These are phyloP conservation scores for Pterocarpus macrocarpus DNA, from an alignment of 306 rosid genomes.

Conservation along the genomic window DNA sequence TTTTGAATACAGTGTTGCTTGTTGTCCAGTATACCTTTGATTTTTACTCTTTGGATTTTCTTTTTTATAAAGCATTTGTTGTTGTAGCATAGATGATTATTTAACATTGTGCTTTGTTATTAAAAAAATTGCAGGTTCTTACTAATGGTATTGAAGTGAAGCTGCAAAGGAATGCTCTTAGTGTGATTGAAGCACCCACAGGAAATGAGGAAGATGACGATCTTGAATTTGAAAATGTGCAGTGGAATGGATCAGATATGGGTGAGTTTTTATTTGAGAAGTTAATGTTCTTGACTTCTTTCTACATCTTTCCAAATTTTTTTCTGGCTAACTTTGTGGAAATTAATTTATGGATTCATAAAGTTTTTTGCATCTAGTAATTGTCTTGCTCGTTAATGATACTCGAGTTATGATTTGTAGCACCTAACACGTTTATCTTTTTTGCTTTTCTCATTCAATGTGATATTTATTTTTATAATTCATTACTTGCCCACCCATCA, in stretches of 20 bases:
- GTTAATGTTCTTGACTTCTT: conserved; percentile 5
- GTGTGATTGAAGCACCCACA: conserved; percentile 94
- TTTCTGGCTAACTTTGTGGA: background rate
- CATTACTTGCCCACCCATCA: conserved; percentile 8
- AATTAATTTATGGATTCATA: background rate
- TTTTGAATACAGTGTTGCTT: background rate
- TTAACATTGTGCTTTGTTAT: background rate
- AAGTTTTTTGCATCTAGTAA: conserved; percentile 11
- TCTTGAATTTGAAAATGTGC: conserved; percentile 78
- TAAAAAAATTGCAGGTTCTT: conserved; percentile 72
- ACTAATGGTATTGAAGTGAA: conserved; percentile 97
- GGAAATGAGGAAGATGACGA: conserved; percentile 94
- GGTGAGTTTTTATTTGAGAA: conserved; percentile 60
- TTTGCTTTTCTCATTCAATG: conserved; percentile 29
- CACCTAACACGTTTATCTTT: background rate
- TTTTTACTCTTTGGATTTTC: too few relatives aligned
- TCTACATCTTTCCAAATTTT: background rate
- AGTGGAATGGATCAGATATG: conserved; percentile 89
- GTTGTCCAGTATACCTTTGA: background rate
- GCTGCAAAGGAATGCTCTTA: conserved; percentile 94
- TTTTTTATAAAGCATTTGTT: too few relatives aligned
- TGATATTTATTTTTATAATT: conserved; percentile 25
- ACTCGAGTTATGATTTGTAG: conserved; percentile 13
- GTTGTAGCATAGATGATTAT: conserved; percentile 18
- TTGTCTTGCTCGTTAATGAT: conserved; percentile 24